These are phyloP conservation scores for Ogataea kodamae DNA, from an alignment of 805 yeast species.

Conservation along the genomic window DNA sequence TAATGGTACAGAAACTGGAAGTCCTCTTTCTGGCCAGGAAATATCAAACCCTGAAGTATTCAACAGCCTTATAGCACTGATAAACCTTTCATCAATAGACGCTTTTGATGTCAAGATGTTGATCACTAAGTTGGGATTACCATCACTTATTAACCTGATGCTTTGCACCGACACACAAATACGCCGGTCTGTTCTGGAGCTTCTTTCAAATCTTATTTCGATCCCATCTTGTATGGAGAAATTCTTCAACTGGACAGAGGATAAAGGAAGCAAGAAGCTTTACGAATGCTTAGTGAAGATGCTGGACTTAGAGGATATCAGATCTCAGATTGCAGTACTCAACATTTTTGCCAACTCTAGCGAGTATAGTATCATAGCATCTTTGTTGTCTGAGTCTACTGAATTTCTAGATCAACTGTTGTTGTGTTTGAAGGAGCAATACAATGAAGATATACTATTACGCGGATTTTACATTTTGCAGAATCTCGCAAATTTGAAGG, in stretches of 20 bases:
- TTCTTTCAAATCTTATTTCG: slow-evolving; percentile 43
- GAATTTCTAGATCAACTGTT: slow-evolving; percentile 21
- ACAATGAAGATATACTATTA: slow-evolving; percentile 22
- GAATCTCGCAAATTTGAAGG: slow-evolving; percentile 12
- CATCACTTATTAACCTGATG: slow-evolving; percentile 33
- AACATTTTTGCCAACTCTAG: slow-evolving; percentile 33
- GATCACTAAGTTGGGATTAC: slow-evolving; percentile 35
- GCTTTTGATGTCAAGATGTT: slow-evolving; percentile 33
- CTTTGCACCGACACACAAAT: slow-evolving; percentile 38
- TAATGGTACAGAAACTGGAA: slow-evolving; percentile 18
- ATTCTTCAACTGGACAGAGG: slow-evolving; percentile 51
- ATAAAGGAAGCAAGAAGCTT: slow-evolving; percentile 34
- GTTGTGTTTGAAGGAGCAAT: slow-evolving; percentile 15
- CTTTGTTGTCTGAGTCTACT: slow-evolving; percentile 17
- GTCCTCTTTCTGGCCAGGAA: slow-evolving; percentile 23
- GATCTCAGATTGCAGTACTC: slow-evolving; percentile 36
- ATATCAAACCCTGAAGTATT: slow-evolving; percentile 37
- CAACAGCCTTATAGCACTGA: slow-evolving; percentile 45
- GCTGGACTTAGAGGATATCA: slow-evolving; percentile 35
- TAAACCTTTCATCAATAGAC: slow-evolving; percentile 45
- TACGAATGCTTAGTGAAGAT: slow-evolving; percentile 41
- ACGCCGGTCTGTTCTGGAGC: slow-evolving; percentile 46
- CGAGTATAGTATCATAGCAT: slow-evolving; percentile 26
- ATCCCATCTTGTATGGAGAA: slow-evolving; percentile 43
- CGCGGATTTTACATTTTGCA: slow-evolving; percentile 25